Base-by-base conservation (phyloP, 2,329 filamentous ascomycete genomes). In the Calonectria multiphialidica region DNA sequence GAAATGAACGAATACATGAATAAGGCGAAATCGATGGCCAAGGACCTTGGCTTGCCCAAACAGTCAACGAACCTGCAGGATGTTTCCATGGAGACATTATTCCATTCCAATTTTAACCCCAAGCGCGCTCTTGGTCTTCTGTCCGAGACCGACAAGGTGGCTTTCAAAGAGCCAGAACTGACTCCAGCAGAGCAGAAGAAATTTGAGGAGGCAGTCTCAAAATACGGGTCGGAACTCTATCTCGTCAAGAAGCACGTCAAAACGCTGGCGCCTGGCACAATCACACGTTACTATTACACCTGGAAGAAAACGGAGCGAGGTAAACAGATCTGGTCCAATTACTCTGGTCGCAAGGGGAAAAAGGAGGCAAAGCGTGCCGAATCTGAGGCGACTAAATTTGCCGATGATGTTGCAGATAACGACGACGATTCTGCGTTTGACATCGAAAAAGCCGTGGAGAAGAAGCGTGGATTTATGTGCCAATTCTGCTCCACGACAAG, bases 371-470 rank as follows among this genome's bases (percentile, higher is more conserved):
- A 93, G 80, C 93, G 92, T 78, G 90, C 90, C 30, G 93, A 94
- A 78, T 93, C 92, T 57, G 90, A 90, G 8, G 89, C 90, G 18
- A 91, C 91, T 35, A 98, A 97, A 82, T 86, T 98, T 35, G 91
- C 97, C 73, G 96, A 98, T 78, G 96, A 98, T 81, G 93, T 99
- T 73, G 97, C 96, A 9, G 94, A 99, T 81, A 93, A 96, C 74
- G 90, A 94, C 16, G 97, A 99, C 78, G 97, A 99, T 83, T 99
- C 97, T 7, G 97, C 97, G 3, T 99, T 98, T 79, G 97, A 99
- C 82, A 92, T 92, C 61, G 93, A 93, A 47, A 99, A 98, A 85
- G 95, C 96, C 0, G 84, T 86, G 3, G 88, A 91, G 72, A 93
- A 93, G 82, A 98, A 97, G 83, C 92, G 94, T 74, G 90, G 90